phyloP scores from a whole-genome alignment of 192 early-diverging fungal genomes.

The Helicostylum pulchrum region DNA sequence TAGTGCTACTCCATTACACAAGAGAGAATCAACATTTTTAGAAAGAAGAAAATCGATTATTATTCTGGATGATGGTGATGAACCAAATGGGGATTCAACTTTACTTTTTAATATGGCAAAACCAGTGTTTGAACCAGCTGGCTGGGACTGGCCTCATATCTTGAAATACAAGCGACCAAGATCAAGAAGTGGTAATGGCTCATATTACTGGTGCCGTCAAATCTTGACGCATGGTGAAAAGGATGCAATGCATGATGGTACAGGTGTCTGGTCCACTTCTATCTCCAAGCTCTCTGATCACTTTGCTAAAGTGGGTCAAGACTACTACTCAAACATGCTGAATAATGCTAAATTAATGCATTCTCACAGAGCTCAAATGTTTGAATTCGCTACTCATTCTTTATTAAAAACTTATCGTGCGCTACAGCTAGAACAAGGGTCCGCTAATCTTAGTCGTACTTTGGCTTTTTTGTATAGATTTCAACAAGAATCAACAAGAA shows the following conservation, averaged over 20 bases:
- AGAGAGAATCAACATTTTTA: constrained; percentile 11
- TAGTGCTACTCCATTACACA: background rate
- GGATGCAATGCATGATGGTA: background rate
- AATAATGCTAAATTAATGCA: constrained; percentile 23
- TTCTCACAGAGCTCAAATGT: constrained; percentile 14
- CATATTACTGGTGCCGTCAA: constrained; percentile 8
- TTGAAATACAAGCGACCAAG: constrained; percentile 10
- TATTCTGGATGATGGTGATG: background rate
- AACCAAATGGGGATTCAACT: background rate
- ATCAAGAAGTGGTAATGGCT: background rate
- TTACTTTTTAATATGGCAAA: constrained; percentile 15
- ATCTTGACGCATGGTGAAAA: background rate
- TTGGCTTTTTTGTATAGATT: constrained; percentile 1
- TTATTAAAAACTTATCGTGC: constrained; percentile 15
- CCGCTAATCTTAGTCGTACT: constrained; percentile 13
- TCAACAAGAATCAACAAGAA: constrained; percentile 7
- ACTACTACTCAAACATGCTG: constrained; percentile 19
- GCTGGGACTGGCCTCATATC: constrained; percentile 19
- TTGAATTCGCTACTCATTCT: constrained; percentile 14
- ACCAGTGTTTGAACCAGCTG: constrained; percentile 20
- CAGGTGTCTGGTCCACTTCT: constrained; percentile 14
- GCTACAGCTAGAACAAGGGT: constrained; percentile 18
- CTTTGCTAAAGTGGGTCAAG: constrained; percentile 20
- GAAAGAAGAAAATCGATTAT: constrained; percentile 16
- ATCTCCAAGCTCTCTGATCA: constrained; percentile 14